phyloP scores from a whole-genome alignment of 208 protist species.

The Crithidia brevicula region DNA sequence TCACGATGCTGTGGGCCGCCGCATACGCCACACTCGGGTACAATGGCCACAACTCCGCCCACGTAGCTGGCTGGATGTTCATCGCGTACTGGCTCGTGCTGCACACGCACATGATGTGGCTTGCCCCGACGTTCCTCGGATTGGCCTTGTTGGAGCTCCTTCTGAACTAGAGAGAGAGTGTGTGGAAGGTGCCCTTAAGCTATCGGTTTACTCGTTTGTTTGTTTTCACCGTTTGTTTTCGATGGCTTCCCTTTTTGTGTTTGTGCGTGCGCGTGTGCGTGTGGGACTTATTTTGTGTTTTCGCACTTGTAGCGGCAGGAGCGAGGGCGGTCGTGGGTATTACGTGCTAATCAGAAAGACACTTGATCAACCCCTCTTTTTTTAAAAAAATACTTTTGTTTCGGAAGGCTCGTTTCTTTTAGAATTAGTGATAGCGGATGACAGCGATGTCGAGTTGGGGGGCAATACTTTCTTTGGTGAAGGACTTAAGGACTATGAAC shows the following conservation, averaged over 20 bases:
- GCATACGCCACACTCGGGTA: slow-evolving; percentile 88
- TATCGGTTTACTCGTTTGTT: background rate
- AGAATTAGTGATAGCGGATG: slow-evolving; percentile 21
- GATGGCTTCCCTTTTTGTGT: background rate
- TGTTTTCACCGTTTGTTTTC: background rate
- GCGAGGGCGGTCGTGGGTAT: too few species aligned
- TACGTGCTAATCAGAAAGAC: too few species aligned
- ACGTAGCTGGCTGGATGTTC: slow-evolving; percentile 81
- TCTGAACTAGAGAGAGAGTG: slow-evolving; percentile 50
- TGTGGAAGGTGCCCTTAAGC: too few species aligned
- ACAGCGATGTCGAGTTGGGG: background rate
- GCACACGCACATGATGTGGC: slow-evolving; percentile 81
- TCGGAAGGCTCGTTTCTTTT: slow-evolving; percentile 1
- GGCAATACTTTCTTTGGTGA: background rate
- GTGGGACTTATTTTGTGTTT: too few species aligned
- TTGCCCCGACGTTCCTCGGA: slow-evolving; percentile 46
- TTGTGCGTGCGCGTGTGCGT: too few species aligned
- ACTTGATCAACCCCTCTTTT: slow-evolving; percentile 1
- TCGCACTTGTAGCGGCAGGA: too few species aligned
- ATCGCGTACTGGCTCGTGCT: slow-evolving; percentile 86
- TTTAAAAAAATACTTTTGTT: slow-evolving; percentile 4
- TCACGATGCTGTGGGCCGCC: slow-evolving; percentile 80
- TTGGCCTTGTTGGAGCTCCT: slow-evolving; percentile 66
- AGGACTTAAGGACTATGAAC: background rate
- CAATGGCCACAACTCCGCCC: slow-evolving; percentile 83